A percentile compares a stretch with the other conserved stretches of the same genome.
These are phyloP conservation scores for Taphrina deformans DNA, from an alignment of 1,139 yeast species.

Conservation along the genomic window DNA sequence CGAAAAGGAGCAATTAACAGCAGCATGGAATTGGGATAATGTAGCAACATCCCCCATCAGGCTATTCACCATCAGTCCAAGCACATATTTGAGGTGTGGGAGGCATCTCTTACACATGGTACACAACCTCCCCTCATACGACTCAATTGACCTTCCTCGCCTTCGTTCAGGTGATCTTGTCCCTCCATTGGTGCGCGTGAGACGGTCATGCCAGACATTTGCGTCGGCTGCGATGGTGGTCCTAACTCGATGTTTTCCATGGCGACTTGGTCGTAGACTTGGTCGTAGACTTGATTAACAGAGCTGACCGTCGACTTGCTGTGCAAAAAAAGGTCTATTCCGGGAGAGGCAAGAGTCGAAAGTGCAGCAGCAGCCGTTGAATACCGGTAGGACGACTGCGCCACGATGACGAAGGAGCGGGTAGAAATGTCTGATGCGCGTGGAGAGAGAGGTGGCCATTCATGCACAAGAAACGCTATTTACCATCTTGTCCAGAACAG, in stretches of 20 bases:
- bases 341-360: neutral
- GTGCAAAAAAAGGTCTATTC: neutral
- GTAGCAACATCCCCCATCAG: conserved; percentile 30
- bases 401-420: conserved; percentile 4
- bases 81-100: neutral
- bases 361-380: no score
- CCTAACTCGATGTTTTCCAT: conserved; percentile 4
- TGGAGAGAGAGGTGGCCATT: neutral
- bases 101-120: conserved; percentile 15
- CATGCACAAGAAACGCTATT: neutral
- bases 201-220: conserved; percentile 1
- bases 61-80: neutral
- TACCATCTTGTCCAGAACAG: no score
- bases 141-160: conserved; percentile 13
- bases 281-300: no score
- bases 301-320: neutral
- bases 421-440: neutral
- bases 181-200: conserved; percentile 8
- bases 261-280: no score
- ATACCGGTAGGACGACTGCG: neutral
- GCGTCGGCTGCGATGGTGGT: conserved; percentile 8
- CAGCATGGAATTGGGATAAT: conserved; percentile 30
- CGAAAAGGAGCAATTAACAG: conserved; percentile 1
- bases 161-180: conserved; percentile 8
- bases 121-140: conserved; percentile 31